phyloP scores from a whole-genome alignment of 768 basidiomycete genomes.

The Candolleomyces eurysporus region DNA sequence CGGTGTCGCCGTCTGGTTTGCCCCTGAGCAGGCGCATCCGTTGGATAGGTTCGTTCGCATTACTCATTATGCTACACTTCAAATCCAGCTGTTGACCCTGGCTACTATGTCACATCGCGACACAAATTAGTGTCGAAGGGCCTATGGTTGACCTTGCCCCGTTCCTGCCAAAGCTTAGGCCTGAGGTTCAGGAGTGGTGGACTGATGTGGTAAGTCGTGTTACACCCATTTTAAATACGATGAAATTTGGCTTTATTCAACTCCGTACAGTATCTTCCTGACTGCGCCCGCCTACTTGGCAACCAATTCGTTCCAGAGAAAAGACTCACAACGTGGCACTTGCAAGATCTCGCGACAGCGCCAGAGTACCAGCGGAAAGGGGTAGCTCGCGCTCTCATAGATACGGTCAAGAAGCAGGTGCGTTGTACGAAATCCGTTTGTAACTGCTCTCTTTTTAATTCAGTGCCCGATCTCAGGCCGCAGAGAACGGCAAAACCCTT shows the following conservation, averaged over 20 bases:
- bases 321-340: conserved; percentile 10
- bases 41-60: not conserved
- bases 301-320: not conserved
- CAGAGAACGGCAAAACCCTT: too few species aligned
- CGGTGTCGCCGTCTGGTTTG: conserved; percentile 16
- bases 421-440: not conserved
- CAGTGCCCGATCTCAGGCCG: too few species aligned
- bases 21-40: conserved; percentile 2
- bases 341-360: conserved; percentile 12
- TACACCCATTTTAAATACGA: not conserved
- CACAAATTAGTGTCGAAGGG: not conserved
- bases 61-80: not conserved
- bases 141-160: not conserved
- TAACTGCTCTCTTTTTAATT: too few species aligned
- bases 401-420: conserved; percentile 4
- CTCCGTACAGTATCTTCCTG: not conserved
- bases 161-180: not conserved
- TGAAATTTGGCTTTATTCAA: not conserved
- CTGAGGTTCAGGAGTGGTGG: not conserved
- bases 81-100: too few species aligned
- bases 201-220: not conserved
- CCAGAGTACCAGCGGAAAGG: conserved; percentile 12
- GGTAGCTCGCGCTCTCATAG: conserved; percentile 10
- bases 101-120: too few species aligned
- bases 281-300: not conserved